Evolutionary conservation across 2,329 filamentous ascomycete genomes (phyloP).

Genomic region (Xylaria sp.): DNA sequence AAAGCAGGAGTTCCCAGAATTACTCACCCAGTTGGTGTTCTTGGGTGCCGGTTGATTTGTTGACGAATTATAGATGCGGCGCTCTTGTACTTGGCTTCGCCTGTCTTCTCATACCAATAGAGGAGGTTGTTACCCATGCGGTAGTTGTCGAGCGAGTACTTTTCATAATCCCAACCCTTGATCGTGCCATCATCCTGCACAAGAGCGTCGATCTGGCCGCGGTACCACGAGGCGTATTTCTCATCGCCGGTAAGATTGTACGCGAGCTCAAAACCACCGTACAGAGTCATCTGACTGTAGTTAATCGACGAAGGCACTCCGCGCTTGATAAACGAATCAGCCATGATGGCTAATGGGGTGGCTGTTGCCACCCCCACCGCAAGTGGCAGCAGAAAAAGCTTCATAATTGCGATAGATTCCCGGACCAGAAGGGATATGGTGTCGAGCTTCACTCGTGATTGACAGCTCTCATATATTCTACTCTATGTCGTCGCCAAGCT

Average conservation of each 20-base stretch:
- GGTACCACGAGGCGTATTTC: constrained; percentile 57
- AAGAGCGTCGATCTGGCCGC: constrained; percentile 58
- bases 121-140: constrained; percentile 64
- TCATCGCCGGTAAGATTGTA: constrained; percentile 56
- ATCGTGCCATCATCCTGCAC: constrained; percentile 60
- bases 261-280: constrained; percentile 58
- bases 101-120: constrained; percentile 59
- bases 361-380: constrained; percentile 32
- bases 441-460: not conserved
- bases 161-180: constrained; percentile 56
- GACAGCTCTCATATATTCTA: constrained; percentile 19
- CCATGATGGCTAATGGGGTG: constrained; percentile 52
- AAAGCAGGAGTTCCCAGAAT: too few relatives aligned
- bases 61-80: constrained; percentile 59
- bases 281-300: constrained; percentile 59
- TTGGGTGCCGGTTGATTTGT: constrained; percentile 60
- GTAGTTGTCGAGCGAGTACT: constrained; percentile 63
- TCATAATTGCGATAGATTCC: constrained; percentile 35
- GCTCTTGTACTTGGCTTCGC: constrained; percentile 58
- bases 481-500: constrained; percentile 6
- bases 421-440: not conserved
- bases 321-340: constrained; percentile 58
- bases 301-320: constrained; percentile 53
- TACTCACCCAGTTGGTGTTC: constrained; percentile 55
- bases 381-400: constrained; percentile 31